Conservation (phyloP, 1,284 basidiomycete species). For the Melanopsichium pennsylvanicum region DNA sequence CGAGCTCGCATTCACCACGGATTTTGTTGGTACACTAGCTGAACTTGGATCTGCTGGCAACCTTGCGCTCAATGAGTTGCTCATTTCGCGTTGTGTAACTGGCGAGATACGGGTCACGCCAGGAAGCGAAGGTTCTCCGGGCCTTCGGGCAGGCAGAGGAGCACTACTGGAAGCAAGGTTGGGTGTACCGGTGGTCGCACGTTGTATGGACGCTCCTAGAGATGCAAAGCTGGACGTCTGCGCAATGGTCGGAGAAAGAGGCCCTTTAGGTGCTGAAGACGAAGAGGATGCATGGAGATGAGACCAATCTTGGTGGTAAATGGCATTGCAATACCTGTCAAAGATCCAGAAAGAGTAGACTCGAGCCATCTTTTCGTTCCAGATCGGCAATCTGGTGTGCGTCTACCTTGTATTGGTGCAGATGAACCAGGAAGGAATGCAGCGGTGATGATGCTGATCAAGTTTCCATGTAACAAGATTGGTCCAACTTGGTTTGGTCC, state of each 20-base stretch:
- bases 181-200: conserved; percentile 28
- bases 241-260: conserved; percentile 25
- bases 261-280: conserved; percentile 5
- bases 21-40: too few species aligned
- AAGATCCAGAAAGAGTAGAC: conserved; percentile 64
- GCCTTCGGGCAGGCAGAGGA: conserved; percentile 18
- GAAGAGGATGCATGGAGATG: conserved; percentile 36
- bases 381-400: not conserved
- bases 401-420: too few species aligned
- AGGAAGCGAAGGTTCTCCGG: conserved; percentile 31
- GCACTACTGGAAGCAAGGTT: conserved; percentile 2
- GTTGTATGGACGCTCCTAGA: conserved; percentile 51
- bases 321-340: conserved; percentile 60
- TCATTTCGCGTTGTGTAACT: too few species aligned
- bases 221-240: conserved; percentile 47
- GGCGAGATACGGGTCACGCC: conserved; percentile 27
- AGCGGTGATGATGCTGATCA: too few species aligned
- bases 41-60: too few species aligned
- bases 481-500: too few species aligned
- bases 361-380: conserved; percentile 11
- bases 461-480: too few species aligned
- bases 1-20: conserved; percentile 15
- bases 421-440: too few species aligned
- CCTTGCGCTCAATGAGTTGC: too few species aligned
- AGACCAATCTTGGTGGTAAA: conserved; percentile 65